Evolutionary conservation across 2,329 filamentous ascomycete species (phyloP).

Genomic region (Botrytis sinoallii): DNA sequence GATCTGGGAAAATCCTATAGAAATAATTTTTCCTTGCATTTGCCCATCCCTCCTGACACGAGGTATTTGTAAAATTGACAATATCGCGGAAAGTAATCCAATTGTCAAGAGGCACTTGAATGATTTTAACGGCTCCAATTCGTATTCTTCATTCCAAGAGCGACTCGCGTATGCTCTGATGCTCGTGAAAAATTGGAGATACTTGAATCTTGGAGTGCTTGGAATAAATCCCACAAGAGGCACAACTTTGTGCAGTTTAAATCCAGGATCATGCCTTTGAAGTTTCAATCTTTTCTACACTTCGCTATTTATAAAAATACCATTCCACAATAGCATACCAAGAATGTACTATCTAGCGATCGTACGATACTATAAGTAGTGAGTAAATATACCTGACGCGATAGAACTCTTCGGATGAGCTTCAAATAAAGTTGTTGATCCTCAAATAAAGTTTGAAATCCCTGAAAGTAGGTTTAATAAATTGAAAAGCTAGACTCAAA

Average conservation of each 20-base stretch:
- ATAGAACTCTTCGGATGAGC: neutral
- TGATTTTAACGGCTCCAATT: neutral
- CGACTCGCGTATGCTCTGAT: neutral
- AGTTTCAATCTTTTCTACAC: neutral
- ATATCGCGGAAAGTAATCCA: neutral
- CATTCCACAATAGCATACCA: neutral
- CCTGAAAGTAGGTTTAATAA: neutral
- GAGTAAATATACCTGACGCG: neutral
- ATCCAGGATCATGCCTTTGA: neutral
- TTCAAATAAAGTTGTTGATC: slow-evolving; percentile 5
- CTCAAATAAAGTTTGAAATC: slow-evolving; percentile 5
- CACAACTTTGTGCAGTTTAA: neutral
- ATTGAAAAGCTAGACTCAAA: neutral
- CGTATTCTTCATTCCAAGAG: neutral
- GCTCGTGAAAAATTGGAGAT: neutral
- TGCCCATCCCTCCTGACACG: neutral
- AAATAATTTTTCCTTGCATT: neutral
- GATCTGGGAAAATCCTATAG: neutral
- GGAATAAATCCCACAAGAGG: neutral
- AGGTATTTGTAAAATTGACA: neutral
- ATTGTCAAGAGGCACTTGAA: neutral
- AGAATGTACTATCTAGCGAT: neutral
- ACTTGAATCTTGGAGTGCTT: neutral
- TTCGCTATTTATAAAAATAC: neutral
- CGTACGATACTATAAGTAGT: neutral